Evolutionary conservation across 257 asterid species (phyloP).

Genomic region (Jacaranda copaia): DNA sequence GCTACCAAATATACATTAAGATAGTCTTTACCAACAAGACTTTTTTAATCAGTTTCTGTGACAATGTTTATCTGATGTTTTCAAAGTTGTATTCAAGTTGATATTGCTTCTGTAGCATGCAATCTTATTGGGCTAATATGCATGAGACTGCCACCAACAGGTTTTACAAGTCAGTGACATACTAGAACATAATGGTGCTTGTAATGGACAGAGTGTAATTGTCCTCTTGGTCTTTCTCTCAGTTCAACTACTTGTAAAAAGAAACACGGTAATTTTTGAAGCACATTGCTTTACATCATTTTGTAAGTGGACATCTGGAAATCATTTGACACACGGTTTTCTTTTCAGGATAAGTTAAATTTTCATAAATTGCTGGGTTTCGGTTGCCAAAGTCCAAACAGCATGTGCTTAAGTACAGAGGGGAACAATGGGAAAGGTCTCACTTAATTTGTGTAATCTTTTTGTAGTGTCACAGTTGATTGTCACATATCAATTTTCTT

Average conservation of each 20-base stretch:
- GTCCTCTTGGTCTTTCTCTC: conserved; percentile 93
- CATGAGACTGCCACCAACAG: conserved; percentile 56
- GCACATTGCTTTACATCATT: conserved; percentile 18
- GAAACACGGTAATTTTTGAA: conserved; percentile 72
- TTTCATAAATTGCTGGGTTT: conserved; percentile 89
- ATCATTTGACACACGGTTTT: conserved; percentile 35
- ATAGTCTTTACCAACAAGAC: conserved; percentile 10
- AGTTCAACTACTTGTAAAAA: conserved; percentile 87
- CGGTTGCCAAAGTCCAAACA: conserved; percentile 64
- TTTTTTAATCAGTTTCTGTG: conserved; percentile 9
- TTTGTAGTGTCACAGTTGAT: conserved; percentile 12
- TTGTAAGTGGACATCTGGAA: conserved; percentile 24
- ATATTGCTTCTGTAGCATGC: conserved; percentile 28
- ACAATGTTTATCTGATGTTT: conserved; percentile 4
- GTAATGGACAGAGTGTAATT: conserved; percentile 82
- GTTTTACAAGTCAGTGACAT: conserved; percentile 96
- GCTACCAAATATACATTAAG: neutral
- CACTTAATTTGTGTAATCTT: conserved; percentile 17
- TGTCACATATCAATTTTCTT: conserved; percentile 3
- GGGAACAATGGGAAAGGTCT: conserved; percentile 68
- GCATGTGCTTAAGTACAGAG: conserved; percentile 53
- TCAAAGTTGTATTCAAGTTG: conserved; percentile 13
- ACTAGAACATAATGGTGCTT: conserved; percentile 89
- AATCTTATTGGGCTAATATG: conserved; percentile 35
- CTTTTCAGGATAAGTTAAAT: conserved; percentile 80